Base-by-base conservation (phyloP, 306 rosid genomes). In the Cotoneaster glaucophyllus region DNA sequence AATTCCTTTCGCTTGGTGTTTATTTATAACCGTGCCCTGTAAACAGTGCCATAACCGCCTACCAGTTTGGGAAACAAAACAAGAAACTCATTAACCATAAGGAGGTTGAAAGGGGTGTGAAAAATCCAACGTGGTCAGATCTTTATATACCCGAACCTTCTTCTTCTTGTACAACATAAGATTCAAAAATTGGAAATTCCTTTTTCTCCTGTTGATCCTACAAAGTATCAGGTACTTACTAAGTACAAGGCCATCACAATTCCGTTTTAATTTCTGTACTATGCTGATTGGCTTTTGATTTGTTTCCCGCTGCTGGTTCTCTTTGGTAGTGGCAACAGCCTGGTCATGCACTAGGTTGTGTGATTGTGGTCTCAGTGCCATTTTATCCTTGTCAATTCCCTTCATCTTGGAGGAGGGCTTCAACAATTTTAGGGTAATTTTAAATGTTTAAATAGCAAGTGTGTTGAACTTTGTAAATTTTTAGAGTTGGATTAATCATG, bases 11-110 rank as follows among this genome's bases (percentile, higher is more conserved):
- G n/a, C n/a, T n/a, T n/a, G n/a, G n/a, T n/a, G n/a, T n/a, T n/a
- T n/a, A n/a, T n/a, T n/a, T n/a, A n/a, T n/a, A 82, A 85, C 78
- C 70, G 69, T 78, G 88, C 91, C 29, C 91, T 85, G 83, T 90
- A 90, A 78, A 90, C 96, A 69, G 87, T 90, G 13, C 96, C 96
- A 84, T 90, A 90, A 79, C 96, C 96, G 11, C 96, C 96, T 88
- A 81, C 73, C 74, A 78, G 37, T 59, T 76, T 76, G 29, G 50
- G 41, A 34, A 62, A 80, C 45, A 67, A 64, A 66, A 15, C 5
- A 15, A 15, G 54, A 63, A 58, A 73, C 21, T 25, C 12, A 34
- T 65, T 31, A 65, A 12, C n/a, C n/a, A 56, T n/a, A 43, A 78
- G 72, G 43, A n/a, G 22, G 19, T 43, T 57, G 24, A 24, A 15